Conservation (phyloP, 2,329 filamentous ascomycete species). For the Neopestalotiopsis clavispora region DNA sequence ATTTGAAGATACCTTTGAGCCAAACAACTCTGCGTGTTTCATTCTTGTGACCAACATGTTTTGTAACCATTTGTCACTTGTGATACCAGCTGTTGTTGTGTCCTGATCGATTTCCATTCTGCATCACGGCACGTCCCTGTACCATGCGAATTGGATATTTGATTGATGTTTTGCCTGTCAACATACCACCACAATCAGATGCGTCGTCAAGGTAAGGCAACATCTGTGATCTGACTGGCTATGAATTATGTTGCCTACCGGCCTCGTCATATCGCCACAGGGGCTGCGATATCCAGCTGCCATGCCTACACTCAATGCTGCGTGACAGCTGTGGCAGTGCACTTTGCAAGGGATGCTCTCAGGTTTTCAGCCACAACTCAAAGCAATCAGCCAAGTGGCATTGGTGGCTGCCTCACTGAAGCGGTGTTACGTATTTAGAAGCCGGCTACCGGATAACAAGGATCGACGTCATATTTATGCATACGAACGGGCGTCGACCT, state of each 20-base stretch:
- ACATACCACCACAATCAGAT: neutral
- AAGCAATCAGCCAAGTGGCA: too few relatives aligned
- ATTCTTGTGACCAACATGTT: neutral
- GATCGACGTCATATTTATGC: neutral
- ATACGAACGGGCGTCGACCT: neutral
- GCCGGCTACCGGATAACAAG: neutral
- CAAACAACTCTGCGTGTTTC: neutral
- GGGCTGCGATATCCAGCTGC: neutral
- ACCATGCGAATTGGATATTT: too few relatives aligned
- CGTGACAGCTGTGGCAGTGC: neutral
- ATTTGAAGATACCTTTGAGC: conserved; percentile 3
- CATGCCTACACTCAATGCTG: neutral
- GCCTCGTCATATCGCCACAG: neutral
- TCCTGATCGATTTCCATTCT: too few relatives aligned
- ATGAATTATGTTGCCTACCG: neutral
- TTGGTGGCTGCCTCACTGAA: neutral
- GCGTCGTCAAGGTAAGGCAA: neutral
- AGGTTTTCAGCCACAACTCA: neutral
- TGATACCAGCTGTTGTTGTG: neutral
- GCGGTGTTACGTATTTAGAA: neutral
- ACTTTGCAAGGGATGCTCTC: neutral
- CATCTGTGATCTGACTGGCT: neutral
- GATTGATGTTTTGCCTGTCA: neutral
- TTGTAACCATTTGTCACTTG: neutral
- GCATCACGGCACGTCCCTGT: too few relatives aligned